Percentiles rank a stretch among this genome's conserved stretches.
These are phyloP conservation scores for Lodderomyces pseudojiufengensis DNA, from an alignment of 1,139 yeast genomes.

Conservation along the genomic window DNA sequence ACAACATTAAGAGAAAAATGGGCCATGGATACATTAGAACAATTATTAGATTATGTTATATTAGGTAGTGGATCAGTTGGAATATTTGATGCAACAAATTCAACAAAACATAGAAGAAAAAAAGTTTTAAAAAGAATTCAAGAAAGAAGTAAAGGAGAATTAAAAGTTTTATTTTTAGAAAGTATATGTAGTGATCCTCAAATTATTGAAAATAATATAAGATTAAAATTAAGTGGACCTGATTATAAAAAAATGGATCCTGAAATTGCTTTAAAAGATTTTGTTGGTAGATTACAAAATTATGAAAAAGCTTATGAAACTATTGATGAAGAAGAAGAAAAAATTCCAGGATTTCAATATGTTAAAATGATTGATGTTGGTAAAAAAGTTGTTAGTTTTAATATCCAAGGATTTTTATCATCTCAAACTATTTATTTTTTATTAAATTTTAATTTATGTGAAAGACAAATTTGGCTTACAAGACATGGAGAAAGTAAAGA, in stretches of 20 bases:
- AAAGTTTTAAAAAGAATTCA: conserved; percentile 68
- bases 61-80: conserved; percentile 89
- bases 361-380: conserved; percentile 97
- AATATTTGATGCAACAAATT: conserved; percentile 91
- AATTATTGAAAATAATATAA: conserved; percentile 76
- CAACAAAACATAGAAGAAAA: conserved; percentile 70
- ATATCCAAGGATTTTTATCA: conserved; percentile 87
- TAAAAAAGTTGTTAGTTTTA: conserved; percentile 85
- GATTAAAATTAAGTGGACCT: conserved; percentile 87
- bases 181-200: conserved; percentile 79
- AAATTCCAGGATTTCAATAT: conserved; percentile 64
- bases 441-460: conserved; percentile 83
- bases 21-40: conserved; percentile 94
- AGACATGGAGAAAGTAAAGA: conserved; percentile 92
- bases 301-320: conserved; percentile 91
- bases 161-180: conserved; percentile 82
- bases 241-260: conserved; percentile 89
- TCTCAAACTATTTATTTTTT: conserved; percentile 91
- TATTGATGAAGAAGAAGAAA: conserved; percentile 73
- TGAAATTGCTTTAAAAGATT: conserved; percentile 72
- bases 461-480: conserved; percentile 92
- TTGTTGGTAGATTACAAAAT: conserved; percentile 73
- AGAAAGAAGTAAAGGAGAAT: conserved; percentile 65
- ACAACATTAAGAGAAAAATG: conserved; percentile 78
- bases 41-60: conserved; percentile 73